phyloP scores from a whole-genome alignment of 176 grass and related monocot species.

The Puccinellia tenuiflora region DNA sequence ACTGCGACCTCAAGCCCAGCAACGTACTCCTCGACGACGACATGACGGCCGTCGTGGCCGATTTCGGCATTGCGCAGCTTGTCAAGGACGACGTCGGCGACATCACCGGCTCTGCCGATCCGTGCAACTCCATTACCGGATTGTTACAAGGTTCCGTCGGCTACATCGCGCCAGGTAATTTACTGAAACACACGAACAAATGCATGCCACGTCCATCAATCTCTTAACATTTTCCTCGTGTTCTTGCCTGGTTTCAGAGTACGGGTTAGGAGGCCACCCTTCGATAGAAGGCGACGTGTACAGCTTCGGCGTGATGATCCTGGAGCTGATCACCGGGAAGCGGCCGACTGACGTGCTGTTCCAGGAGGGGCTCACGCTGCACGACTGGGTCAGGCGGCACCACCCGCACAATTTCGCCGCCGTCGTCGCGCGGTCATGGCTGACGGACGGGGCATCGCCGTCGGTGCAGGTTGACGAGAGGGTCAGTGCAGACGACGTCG shows the following conservation, averaged over 20 bases:
- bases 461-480: conserved; percentile 23
- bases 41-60: conserved; percentile 79
- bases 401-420: conserved; percentile 51
- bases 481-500: conserved; percentile 29
- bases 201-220: neutral
- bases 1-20: conserved; percentile 93
- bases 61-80: conserved; percentile 77
- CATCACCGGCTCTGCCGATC: conserved; percentile 26
- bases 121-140: conserved; percentile 75
- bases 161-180: conserved; percentile 86
- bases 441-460: conserved; percentile 26
- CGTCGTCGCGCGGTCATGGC: conserved; percentile 44
- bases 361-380: conserved; percentile 77
- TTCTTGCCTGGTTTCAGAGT: conserved; percentile 53
- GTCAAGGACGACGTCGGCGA: conserved; percentile 23
- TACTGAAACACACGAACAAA: neutral
- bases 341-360: conserved; percentile 78
- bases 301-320: conserved; percentile 85
- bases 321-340: conserved; percentile 78
- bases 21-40: conserved; percentile 87
- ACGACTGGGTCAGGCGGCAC: conserved; percentile 76
- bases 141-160: conserved; percentile 78
- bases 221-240: neutral
- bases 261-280: conserved; percentile 74
- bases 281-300: conserved; percentile 84